phyloP scores from a whole-genome alignment of 1,139 yeast genomes.

The Yamadazyma siamensis region DNA sequence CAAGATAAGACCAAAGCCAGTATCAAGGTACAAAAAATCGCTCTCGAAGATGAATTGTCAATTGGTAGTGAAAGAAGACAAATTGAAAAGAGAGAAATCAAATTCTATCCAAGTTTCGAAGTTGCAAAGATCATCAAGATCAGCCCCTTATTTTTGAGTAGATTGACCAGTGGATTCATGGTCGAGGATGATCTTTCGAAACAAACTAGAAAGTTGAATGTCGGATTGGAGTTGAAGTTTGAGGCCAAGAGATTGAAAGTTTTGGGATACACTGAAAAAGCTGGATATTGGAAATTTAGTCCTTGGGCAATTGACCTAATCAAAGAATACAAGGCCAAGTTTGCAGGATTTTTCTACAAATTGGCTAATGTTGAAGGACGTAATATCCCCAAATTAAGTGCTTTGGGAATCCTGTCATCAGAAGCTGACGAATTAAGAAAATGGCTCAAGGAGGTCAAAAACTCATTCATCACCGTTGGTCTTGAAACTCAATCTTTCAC shows the following conservation, averaged over 20 bases:
- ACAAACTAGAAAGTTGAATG: slow-evolving; percentile 49
- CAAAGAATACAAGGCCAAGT: slow-evolving; percentile 55
- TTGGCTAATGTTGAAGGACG: slow-evolving; percentile 15
- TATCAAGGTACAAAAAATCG: slow-evolving; percentile 49
- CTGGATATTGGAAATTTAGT: slow-evolving; percentile 81
- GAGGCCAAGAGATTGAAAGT: slow-evolving; percentile 80
- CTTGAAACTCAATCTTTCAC: slow-evolving; percentile 80
- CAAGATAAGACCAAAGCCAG: slow-evolving; percentile 51
- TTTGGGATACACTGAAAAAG: slow-evolving; percentile 76
- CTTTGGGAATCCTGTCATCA: slow-evolving; percentile 21
- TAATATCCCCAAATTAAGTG: slow-evolving; percentile 27
- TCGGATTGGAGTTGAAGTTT: slow-evolving; percentile 84
- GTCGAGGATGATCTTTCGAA: slow-evolving; percentile 49
- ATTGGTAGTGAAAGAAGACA: slow-evolving; percentile 59
- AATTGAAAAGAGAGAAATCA: slow-evolving; percentile 52
- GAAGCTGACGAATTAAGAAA: slow-evolving; percentile 42
- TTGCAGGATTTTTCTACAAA: slow-evolving; percentile 54
- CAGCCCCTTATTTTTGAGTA: slow-evolving; percentile 66
- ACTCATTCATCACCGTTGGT: slow-evolving; percentile 60
- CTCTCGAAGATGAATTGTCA: slow-evolving; percentile 53
- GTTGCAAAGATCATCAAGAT: slow-evolving; percentile 59
- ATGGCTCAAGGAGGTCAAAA: slow-evolving; percentile 61
- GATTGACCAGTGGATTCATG: slow-evolving; percentile 70
- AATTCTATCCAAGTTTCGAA: slow-evolving; percentile 66
- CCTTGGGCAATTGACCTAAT: slow-evolving; percentile 69